These are phyloP conservation scores for Amanita pallidorosea DNA, from an alignment of 768 basidiomycete species.

Conservation along the genomic window DNA sequence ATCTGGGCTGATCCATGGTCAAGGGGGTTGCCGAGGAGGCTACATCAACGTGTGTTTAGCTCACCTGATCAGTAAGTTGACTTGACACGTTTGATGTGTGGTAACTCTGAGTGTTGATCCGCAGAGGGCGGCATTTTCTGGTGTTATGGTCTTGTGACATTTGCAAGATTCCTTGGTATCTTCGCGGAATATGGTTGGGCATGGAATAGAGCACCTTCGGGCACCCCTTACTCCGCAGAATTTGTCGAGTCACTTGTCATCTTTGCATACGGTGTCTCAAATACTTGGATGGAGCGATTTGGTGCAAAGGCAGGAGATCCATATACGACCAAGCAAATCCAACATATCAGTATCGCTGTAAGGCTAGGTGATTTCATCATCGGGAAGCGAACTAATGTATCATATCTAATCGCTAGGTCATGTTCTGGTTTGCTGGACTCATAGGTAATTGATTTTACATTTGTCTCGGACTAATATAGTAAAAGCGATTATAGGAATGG, in stretches of 20 bases:
- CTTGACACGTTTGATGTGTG: constrained; percentile 7
- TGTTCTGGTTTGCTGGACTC: constrained; percentile 93
- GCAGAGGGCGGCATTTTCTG: constrained; percentile 89
- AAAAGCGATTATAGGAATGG: constrained; percentile 36
- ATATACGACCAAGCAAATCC: constrained; percentile 83
- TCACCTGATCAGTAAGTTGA: constrained; percentile 74
- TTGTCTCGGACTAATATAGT: not conserved
- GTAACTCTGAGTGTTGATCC: constrained; percentile 3
- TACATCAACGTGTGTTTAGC: constrained; percentile 81
- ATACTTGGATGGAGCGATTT: constrained; percentile 97
- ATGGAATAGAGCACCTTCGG: constrained; percentile 69
- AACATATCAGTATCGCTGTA: constrained; percentile 91
- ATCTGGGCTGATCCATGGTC: constrained; percentile 1
- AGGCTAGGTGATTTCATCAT: constrained; percentile 11
- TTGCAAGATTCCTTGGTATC: constrained; percentile 90
- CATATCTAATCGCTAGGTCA: constrained; percentile 32
- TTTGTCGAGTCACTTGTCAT: constrained; percentile 74
- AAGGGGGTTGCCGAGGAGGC: constrained; percentile 66
- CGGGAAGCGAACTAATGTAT: not conserved
- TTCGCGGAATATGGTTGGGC: constrained; percentile 88
- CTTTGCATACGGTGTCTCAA: constrained; percentile 81
- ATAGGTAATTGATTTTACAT: constrained; percentile 32
- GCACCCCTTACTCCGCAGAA: constrained; percentile 50
- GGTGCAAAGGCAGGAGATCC: constrained; percentile 74
- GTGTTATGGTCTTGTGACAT: constrained; percentile 80